Percentiles rank a stretch among this genome's conserved stretches.
Evolutionary conservation across 1,284 basidiomycete species (phyloP).

Genomic region (Ceratobasidium theobromae): DNA sequence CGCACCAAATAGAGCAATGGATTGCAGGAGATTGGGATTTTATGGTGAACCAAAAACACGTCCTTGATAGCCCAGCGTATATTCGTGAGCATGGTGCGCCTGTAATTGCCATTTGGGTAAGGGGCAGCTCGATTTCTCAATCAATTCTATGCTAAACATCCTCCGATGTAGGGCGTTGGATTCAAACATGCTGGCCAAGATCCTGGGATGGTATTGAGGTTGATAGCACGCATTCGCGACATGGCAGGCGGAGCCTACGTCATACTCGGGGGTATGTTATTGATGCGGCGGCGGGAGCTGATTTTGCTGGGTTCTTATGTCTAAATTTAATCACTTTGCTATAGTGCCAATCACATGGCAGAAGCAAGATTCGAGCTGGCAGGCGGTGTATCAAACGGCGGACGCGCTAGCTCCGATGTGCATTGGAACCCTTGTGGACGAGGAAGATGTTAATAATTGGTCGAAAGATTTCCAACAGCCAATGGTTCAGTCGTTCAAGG

Average conservation of each 20-base stretch:
- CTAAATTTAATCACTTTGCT: neutral
- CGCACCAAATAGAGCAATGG: constrained; percentile 59
- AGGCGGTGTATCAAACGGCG: constrained; percentile 5
- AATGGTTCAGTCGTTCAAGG: constrained; percentile 35
- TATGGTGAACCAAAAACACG: constrained; percentile 57
- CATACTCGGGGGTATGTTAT: constrained; percentile 32
- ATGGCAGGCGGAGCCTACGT: constrained; percentile 70
- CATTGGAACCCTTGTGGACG: constrained; percentile 6
- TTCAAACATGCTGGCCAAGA: constrained; percentile 63
- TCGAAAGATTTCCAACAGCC: constrained; percentile 15
- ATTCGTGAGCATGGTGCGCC: constrained; percentile 63
- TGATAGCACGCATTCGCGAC: constrained; percentile 57
- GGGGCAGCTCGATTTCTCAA: neutral
- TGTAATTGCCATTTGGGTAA: constrained; percentile 63
- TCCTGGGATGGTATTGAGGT: constrained; percentile 56
- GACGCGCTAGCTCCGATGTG: constrained; percentile 11
- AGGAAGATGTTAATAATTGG: neutral
- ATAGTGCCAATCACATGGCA: constrained; percentile 22
- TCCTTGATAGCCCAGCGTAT: constrained; percentile 70
- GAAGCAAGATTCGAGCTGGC: constrained; percentile 18
- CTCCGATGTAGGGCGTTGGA: constrained; percentile 56
- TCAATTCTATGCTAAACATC: neutral
- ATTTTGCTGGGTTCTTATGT: neutral
- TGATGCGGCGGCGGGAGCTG: too few relatives aligned
- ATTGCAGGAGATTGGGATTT: constrained; percentile 69